Evolutionary conservation across 2,329 filamentous ascomycete genomes (phyloP).

Genomic region (Thielaviopsis populi): DNA sequence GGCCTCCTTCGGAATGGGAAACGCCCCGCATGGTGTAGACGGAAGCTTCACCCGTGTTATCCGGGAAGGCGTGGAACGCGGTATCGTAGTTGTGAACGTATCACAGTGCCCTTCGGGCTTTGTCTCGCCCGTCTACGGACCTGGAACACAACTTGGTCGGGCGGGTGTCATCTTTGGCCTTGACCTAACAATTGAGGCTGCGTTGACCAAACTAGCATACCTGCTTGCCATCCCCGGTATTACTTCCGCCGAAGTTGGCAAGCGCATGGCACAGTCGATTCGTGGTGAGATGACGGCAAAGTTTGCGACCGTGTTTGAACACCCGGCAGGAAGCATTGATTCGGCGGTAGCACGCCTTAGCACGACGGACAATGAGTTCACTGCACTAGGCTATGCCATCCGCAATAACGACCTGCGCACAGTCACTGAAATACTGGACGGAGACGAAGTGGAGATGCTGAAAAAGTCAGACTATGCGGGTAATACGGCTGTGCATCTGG

Average conservation of each 20-base stretch:
- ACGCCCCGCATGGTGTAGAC: conserved; percentile 69
- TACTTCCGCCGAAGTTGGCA: conserved; percentile 49
- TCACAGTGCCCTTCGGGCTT: conserved; percentile 74
- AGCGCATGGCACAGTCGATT: conserved; percentile 57
- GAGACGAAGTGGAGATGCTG: conserved; percentile 50
- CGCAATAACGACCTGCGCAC: conserved; percentile 51
- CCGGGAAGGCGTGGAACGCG: conserved; percentile 59
- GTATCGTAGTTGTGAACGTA: conserved; percentile 77
- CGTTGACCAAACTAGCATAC: conserved; percentile 80
- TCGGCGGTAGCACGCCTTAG: conserved; percentile 31
- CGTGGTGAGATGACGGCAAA: conserved; percentile 76
- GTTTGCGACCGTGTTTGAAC: conserved; percentile 57
- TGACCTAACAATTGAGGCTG: conserved; percentile 80
- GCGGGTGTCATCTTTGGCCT: conserved; percentile 81
- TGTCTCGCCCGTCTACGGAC: conserved; percentile 63
- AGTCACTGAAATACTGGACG: conserved; percentile 51
- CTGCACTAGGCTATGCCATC: conserved; percentile 67
- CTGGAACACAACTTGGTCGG: conserved; percentile 60
- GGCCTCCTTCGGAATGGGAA: conserved; percentile 87
- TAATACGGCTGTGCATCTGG: conserved; percentile 53
- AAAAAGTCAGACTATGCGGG: conserved; percentile 68
- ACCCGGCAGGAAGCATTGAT: conserved; percentile 44
- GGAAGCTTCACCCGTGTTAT: conserved; percentile 67
- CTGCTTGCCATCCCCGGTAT: conserved; percentile 54
- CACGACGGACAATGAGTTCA: conserved; percentile 48